Conservation (phyloP, 305 asterid species). For the Euphrasia arctica region DNA sequence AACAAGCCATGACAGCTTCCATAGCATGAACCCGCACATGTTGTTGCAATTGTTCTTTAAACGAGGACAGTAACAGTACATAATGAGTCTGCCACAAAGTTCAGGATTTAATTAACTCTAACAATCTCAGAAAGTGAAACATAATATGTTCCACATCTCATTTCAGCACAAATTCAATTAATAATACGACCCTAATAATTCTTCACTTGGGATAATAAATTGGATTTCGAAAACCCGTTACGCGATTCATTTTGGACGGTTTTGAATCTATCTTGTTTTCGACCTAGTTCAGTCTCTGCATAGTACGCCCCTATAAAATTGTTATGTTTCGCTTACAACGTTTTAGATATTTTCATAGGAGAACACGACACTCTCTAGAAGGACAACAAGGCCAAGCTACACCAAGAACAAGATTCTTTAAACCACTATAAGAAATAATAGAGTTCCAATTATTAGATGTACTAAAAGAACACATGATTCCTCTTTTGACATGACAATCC, state of each 20-base stretch:
- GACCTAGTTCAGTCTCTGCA: not conserved
- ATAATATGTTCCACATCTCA: not conserved
- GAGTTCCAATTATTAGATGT: constrained; percentile 50
- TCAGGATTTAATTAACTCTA: not conserved
- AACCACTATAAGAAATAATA: constrained; percentile 39
- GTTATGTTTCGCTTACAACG: not conserved
- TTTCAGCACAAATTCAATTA: constrained; percentile 2
- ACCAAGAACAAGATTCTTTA: constrained; percentile 58
- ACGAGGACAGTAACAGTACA: constrained; percentile 85
- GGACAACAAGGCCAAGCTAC: constrained; percentile 24
- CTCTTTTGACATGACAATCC: constrained; percentile 42
- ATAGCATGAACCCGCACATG: constrained; percentile 98
- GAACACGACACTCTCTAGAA: not conserved
- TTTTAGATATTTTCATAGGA: constrained; percentile 6
- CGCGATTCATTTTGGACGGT: not conserved
- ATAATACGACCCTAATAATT: not conserved
- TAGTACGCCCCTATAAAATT: not conserved
- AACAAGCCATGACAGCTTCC: constrained; percentile 99
- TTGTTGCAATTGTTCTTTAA: constrained; percentile 96
- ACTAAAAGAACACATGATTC: constrained; percentile 48
- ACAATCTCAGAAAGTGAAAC: not conserved
- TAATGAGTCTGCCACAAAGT: constrained; percentile 62
- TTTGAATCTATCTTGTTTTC: not conserved
- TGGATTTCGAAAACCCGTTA: too few species aligned
- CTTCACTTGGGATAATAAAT: too few species aligned